Evolutionary conservation across 2,329 filamentous ascomycete genomes (phyloP).

Genomic region (Xylariaceae sp.): DNA sequence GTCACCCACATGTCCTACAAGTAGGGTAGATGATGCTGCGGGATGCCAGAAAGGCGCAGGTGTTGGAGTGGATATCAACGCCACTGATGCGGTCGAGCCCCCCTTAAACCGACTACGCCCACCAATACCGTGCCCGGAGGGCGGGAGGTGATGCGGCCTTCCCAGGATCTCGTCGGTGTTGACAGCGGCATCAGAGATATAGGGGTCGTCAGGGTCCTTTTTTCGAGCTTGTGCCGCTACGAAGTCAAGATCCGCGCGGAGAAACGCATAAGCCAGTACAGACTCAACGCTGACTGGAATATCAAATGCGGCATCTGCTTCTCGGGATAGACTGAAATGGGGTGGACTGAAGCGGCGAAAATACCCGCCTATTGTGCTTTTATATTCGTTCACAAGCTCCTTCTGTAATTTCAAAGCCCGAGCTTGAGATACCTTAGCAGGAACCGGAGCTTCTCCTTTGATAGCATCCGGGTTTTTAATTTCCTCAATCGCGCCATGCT

Average conservation of each 20-base stretch:
- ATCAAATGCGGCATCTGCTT: slow-evolving; percentile 41
- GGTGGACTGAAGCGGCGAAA: slow-evolving; percentile 88
- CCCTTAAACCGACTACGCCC: slow-evolving; percentile 84
- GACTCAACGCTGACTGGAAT: slow-evolving; percentile 70
- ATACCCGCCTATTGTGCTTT: slow-evolving; percentile 87
- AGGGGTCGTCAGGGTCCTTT: slow-evolving; percentile 72
- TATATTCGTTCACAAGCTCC: slow-evolving; percentile 77
- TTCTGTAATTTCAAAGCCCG: slow-evolving; percentile 73
- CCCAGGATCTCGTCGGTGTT: slow-evolving; percentile 87
- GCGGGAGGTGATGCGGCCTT: slow-evolving; percentile 56
- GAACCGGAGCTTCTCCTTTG: slow-evolving; percentile 50
- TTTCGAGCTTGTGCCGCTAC: slow-evolving; percentile 87
- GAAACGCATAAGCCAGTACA: slow-evolving; percentile 88
- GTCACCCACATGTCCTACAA: slow-evolving; percentile 92
- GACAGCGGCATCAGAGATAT: slow-evolving; percentile 75
- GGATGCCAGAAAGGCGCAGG: slow-evolving; percentile 96
- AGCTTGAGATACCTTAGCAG: slow-evolving; percentile 57
- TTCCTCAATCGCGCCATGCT: slow-evolving; percentile 43
- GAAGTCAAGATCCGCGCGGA: slow-evolving; percentile 94
- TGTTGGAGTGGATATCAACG: slow-evolving; percentile 89
- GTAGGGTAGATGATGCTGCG: slow-evolving; percentile 77
- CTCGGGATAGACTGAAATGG: slow-evolving; percentile 62
- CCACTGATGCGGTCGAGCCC: slow-evolving; percentile 89
- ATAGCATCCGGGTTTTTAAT: slow-evolving; percentile 47
- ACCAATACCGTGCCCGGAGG: slow-evolving; percentile 69